Base-by-base conservation (phyloP, 2,329 filamentous ascomycete species). In the Colletotrichum sp. region DNA sequence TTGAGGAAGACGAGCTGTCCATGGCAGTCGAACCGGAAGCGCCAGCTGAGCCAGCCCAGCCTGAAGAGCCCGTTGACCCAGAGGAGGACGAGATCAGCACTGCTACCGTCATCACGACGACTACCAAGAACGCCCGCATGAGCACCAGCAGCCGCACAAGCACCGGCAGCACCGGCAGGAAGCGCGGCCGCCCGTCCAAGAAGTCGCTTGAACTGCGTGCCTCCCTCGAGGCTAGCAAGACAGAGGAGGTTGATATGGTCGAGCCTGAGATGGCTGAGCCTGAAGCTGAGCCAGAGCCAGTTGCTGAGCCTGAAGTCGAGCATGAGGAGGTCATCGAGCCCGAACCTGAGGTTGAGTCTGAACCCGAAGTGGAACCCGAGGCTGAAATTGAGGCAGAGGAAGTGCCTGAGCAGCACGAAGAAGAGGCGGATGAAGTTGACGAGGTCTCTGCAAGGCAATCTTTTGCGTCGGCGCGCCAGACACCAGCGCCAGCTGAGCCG, bases 71-170 rank as follows among this genome's bases (percentile, higher is more conserved):
- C 4, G 77, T 62, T 24, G 71, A 67, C 9, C 67, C 78, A 30
- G 84, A 84, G 68, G 83, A 83, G 5, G 83, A 85, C 4, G 84
- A 88, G 18, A 80, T 83, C 26, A 89, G 87, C 79, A 87, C 85
- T 55, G 85, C 84, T 49, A 89, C 87, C 2, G 83, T 87, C 16
- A 80, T 87, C 16, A 86, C 85, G 75, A 86, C 83, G 28, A 86
- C 84, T 28, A 82, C 83, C 28, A 78, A 77, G 12, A 44, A 64
- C 12, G 65, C 71, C 8, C 68, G 72, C 13, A 60, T 55, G 7
- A 77, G 68, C 32, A 78, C 77, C 12, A 34, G 64, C 16, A 62
- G 64, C 5, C 68, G 72, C 5, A 64, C 64, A 6, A 77, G 68
- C 57, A 72, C 66, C 9, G 76, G 76, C 13, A 77, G 68, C 57